A percentile compares a stretch with the other conserved stretches of the same genome.
Conservation (phyloP, 176 grass and related monocot species). For the Avena atlantica region DNA sequence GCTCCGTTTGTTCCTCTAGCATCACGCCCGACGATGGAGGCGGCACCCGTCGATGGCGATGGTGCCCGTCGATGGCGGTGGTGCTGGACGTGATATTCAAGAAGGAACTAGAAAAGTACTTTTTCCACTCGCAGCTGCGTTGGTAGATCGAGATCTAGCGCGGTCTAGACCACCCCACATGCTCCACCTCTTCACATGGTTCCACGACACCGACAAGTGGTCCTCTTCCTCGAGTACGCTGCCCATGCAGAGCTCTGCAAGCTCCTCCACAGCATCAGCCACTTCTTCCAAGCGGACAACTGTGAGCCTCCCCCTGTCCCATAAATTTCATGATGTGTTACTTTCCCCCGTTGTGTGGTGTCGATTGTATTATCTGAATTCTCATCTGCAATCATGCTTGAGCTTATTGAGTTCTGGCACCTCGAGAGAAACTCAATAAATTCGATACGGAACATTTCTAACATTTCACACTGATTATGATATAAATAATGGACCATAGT, state of each 20-base stretch:
- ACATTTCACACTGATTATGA: neutral
- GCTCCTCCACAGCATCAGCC: conserved; percentile 60
- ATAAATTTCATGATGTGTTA: neutral
- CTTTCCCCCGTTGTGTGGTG: neutral
- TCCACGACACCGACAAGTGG: too few relatives aligned
- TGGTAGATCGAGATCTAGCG: too few relatives aligned
- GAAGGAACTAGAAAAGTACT: too few relatives aligned
- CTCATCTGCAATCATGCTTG: neutral
- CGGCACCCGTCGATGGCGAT: too few relatives aligned
- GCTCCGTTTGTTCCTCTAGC: too few relatives aligned
- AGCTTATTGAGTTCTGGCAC: neutral
- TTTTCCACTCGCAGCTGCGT: too few relatives aligned
- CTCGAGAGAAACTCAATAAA: neutral
- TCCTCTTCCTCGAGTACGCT: conserved; percentile 58
- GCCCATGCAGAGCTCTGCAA: conserved; percentile 77
- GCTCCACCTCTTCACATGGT: too few relatives aligned
- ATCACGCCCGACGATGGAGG: too few relatives aligned
- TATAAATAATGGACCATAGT: too few relatives aligned
- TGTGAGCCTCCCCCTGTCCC: conserved; percentile 12
- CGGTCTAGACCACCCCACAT: too few relatives aligned
- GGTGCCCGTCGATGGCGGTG: too few relatives aligned
- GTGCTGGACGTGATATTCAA: too few relatives aligned
- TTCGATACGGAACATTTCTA: neutral
- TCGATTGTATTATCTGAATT: neutral
- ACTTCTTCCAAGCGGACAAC: conserved; percentile 64